Evolutionary conservation across 75 land plant genomes (phyloP), one percentile per base, ranked within the genome.

Genomic region (Picea glauca): DNA sequence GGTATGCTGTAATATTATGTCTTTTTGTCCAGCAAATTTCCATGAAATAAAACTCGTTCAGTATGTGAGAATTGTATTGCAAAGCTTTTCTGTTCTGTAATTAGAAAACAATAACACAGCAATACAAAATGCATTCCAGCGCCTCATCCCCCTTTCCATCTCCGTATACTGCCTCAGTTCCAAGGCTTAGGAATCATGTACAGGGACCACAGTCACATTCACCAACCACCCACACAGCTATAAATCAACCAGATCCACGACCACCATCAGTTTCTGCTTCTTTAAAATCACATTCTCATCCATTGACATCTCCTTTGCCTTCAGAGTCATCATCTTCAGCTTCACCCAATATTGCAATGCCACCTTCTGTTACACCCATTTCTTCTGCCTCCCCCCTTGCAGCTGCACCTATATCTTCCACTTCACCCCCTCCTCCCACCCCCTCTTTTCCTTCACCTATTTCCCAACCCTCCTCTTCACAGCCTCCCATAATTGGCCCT

Each of bases 41-140:
- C 11, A 50, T 50, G 12, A 50, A 50, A 50, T 50, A 50, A 50
- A 50, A 50, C 1, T 50, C 56, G 9, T 50, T 50, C 56, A 20
- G 17, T 5, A 15, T 43, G 13, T 3, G 17, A 11, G 7, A 40
- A 70, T 70, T n/a, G 21, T 70, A 33, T 35, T 68, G 38, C 20
- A 68, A 68, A 68, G 46, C 72, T 35, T 68, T 11, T 68, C 33
- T 66, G 43, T 15, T 35, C n/a, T 67, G 18, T 70, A 43, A 70
- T 5, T n/a, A n/a, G 50, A 8, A 40, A 8, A 35, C 13, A 43
- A 13, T 43, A 50, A 50, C 56, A 6, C 38, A 17, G 35, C 43
- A 32, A 3, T 40, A 40, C 17, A 33, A 20, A 4, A 26, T 13
- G 38, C 40, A 66, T 66, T 66, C 70, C 17, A 2, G 35, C 18